Evolutionary conservation across 768 basidiomycete genomes (phyloP), one percentile per base, ranked within the genome.

Genomic region (Lyophyllum decastes): DNA sequence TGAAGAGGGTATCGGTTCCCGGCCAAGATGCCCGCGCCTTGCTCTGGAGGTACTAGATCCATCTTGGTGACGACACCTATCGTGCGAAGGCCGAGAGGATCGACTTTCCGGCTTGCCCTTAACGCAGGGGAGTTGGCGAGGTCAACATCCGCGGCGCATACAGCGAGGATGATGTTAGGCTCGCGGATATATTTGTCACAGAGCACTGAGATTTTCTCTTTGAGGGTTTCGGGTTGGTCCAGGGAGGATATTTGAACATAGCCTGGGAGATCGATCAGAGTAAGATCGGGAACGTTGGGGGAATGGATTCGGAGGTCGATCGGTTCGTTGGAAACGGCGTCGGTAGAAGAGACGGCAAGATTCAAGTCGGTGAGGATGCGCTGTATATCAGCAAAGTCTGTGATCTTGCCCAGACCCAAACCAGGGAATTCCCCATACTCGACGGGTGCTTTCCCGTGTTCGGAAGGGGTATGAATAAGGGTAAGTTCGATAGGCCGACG

Each of bases 11-110:
- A 99, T 50, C 94, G 81, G 68, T 96, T 95, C 0, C 95, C 95
- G 16, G 85, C 76, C 12, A 99, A 77, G 58, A 98, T 94, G 33
- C 70, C 61, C 0, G 87, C 90, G 11, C 96, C 97, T 58, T 88
- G 82, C 53, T 92, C 89, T 2, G 96, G 84, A 40, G 88, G 80
- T 17, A 99, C 94, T 33, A 99, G 79, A 70, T 99, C 97, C 97
- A 99, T 98, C 81, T 99, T 99, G 21, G 97, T 99, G 43, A 99
- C 82, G 16, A 99, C 97, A 26, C 97, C 97, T 63, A 99, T 95
- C 1, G 97, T 99, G 24, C 97, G 86, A 54, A 95, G 77, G 16
- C 97, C 97, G 16, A 99, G 78, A 2, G 96, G 96, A 68, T 99
- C 97, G 3, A 98, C 92, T 61, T 91, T 89, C 41, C 95, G 82